These are phyloP conservation scores for Hysterangium stoloniferum DNA, from an alignment of 768 basidiomycete species.

Conservation along the genomic window DNA sequence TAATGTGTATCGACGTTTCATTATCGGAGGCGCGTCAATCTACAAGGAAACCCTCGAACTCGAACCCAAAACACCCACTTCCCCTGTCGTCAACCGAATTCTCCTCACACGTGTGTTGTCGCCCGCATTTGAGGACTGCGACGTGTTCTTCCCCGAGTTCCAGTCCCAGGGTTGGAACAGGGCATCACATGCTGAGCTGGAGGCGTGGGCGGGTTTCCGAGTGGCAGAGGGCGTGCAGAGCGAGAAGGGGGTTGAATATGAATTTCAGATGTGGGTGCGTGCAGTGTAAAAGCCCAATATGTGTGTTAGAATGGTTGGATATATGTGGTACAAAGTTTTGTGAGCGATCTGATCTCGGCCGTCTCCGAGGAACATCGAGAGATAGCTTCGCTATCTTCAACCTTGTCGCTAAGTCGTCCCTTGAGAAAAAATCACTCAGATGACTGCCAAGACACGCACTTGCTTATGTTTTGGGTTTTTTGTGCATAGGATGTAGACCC, in stretches of 20 bases:
- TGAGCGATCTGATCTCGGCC: neutral
- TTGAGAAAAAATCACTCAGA: neutral
- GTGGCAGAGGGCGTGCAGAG: slow-evolving; percentile 69
- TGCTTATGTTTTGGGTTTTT: slow-evolving; percentile 98
- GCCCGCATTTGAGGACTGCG: slow-evolving; percentile 75
- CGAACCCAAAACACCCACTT: slow-evolving; percentile 26
- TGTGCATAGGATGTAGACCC: slow-evolving; percentile 86
- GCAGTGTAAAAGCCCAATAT: slow-evolving; percentile 15
- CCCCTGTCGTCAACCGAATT: slow-evolving; percentile 61
- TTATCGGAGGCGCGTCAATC: slow-evolving; percentile 89
- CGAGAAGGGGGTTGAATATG: slow-evolving; percentile 79
- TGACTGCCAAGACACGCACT: slow-evolving; percentile 39
- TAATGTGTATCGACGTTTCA: slow-evolving; percentile 52
- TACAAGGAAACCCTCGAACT: slow-evolving; percentile 59
- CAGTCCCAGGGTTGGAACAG: slow-evolving; percentile 42
- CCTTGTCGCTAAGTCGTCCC: slow-evolving; percentile 52
- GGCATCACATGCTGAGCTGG: slow-evolving; percentile 54
- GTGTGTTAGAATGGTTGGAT: neutral
- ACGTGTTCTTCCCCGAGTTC: slow-evolving; percentile 81
- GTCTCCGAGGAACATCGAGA: neutral
- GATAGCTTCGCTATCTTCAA: slow-evolving; percentile 19
- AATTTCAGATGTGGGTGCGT: slow-evolving; percentile 94
- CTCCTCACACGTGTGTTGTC: slow-evolving; percentile 78
- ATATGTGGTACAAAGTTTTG: neutral
- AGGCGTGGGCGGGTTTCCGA: slow-evolving; percentile 73